These are phyloP conservation scores for Pseudogymnoascus sp. DNA, from an alignment of 2,329 filamentous ascomycete genomes.

Conservation along the genomic window DNA sequence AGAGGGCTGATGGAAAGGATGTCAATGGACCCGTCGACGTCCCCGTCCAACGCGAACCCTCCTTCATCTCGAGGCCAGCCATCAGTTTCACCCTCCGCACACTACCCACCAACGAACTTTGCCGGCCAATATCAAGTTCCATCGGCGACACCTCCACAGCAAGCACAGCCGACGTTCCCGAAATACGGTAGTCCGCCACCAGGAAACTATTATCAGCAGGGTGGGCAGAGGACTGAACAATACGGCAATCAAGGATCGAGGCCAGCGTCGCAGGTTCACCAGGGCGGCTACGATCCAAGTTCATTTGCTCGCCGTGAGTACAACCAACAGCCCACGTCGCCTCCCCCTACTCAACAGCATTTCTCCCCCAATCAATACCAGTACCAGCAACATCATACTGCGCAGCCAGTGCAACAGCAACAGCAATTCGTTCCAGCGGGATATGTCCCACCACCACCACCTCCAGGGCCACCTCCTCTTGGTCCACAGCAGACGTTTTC, in stretches of 20 bases:
- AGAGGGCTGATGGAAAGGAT: constrained; percentile 91
- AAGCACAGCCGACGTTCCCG: constrained; percentile 36
- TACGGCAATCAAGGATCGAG: constrained; percentile 42
- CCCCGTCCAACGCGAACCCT: constrained; percentile 35
- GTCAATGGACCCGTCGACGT: constrained; percentile 63
- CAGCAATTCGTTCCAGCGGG: constrained; percentile 48
- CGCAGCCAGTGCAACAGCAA: constrained; percentile 36
- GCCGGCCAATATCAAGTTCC: constrained; percentile 52
- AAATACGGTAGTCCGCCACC: constrained; percentile 37
- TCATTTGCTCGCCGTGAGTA: constrained; percentile 25
- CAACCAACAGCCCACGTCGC: constrained; percentile 40
- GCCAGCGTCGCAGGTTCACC: constrained; percentile 44
- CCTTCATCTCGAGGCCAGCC: constrained; percentile 28
- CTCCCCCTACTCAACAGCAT: constrained; percentile 50
- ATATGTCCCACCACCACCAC: constrained; percentile 60
- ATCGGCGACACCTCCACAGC: constrained; percentile 43
- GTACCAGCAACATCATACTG: constrained; percentile 19
- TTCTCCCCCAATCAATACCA: constrained; percentile 24
- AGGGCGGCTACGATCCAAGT: constrained; percentile 37
- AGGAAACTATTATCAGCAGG: constrained; percentile 26
- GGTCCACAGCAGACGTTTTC: constrained; percentile 44
- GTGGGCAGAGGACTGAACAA: constrained; percentile 33
- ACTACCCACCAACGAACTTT: constrained; percentile 48
- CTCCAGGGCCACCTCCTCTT: constrained; percentile 52
- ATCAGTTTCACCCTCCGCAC: constrained; percentile 32